Base-by-base conservation (phyloP, 305 asterid genomes). In the Fraxinus albicans region DNA sequence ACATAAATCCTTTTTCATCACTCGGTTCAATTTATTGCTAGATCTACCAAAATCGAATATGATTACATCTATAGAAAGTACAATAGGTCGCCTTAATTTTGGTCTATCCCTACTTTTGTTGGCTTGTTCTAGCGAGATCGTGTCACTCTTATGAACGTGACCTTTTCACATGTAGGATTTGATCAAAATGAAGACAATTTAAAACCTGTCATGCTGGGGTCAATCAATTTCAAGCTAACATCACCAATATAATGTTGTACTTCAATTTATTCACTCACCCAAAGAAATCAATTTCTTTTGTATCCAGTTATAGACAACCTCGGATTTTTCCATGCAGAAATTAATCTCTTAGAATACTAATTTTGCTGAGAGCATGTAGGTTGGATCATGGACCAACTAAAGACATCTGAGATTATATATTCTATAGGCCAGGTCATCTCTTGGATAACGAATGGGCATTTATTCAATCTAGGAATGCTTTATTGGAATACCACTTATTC, bases 331-430 rank as follows among this genome's bases (percentile, higher is more conserved):
- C 12, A 1, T 6, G 70, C 70, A 6, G 27, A 60, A 60, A 60
- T 60, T 60, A 21, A 60, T 19, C 31, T 60, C 4, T 60, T 60
- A 7, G 31, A 60, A 21, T 60, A 60, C 6, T 21, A 60, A 60
- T 21, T 60, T 60, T 60, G 70, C 70, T 2, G 5, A 58, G 13
- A 58, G 13, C 9, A 0, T 60, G 70, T 60, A 60, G 70, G 31
- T 60, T 60, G 70, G 70, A 60, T 60, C 70, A 8, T 60, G 70
- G 70, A 60, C 70, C 70, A 60, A 60, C 70, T 60, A 60, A 60
- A 60, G 70, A 60, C 13, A 60, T 60, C 70, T 1, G 31, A 60
- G 31, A 21, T 60, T 8, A 21, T 8, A 60, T 7, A 21, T 21
- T 21, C 13, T 21, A 21, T 60, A 60, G 70, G 70, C 5, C 70